A percentile compares a stretch with the other conserved stretches of the same genome.
Evolutionary conservation across 148 eudicot genomes (phyloP).

Genomic region (Linanthus parryae): DNA sequence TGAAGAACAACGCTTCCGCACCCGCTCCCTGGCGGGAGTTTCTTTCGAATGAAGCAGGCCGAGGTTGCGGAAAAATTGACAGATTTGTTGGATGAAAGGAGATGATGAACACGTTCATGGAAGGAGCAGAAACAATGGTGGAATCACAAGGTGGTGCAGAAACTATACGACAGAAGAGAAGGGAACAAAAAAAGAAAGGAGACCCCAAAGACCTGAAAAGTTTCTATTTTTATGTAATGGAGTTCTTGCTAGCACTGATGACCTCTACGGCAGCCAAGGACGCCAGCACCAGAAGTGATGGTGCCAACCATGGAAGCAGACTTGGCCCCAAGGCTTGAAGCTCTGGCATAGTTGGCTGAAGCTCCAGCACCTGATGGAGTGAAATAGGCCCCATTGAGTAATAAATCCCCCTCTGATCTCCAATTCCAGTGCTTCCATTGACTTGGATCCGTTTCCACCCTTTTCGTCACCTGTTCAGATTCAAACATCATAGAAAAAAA

Average conservation of each 20-base stretch:
- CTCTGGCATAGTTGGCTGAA: constrained; percentile 79
- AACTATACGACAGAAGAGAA: background rate
- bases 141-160: background rate
- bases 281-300: constrained; percentile 77
- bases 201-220: background rate
- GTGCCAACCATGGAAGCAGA: constrained; percentile 77
- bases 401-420: constrained; percentile 88
- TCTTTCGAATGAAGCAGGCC: constrained; percentile 47
- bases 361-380: constrained; percentile 85
- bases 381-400: constrained; percentile 91
- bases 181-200: background rate
- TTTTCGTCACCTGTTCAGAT: constrained; percentile 65
- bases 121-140: constrained; percentile 6
- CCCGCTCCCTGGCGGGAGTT: constrained; percentile 31
- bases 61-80: constrained; percentile 54
- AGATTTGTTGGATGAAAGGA: constrained; percentile 13
- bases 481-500: too few species aligned
- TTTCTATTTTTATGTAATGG: background rate
- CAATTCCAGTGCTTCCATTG: constrained; percentile 86
- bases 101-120: constrained; percentile 26
- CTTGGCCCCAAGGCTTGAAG: constrained; percentile 90
- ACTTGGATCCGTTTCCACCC: constrained; percentile 50
- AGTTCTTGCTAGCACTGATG: constrained; percentile 45
- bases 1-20: constrained; percentile 56
- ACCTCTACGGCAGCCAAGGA: constrained; percentile 64